Base-by-base conservation (phyloP, 176 grass and related monocot species). In the Hsuehochloa calcarea region DNA sequence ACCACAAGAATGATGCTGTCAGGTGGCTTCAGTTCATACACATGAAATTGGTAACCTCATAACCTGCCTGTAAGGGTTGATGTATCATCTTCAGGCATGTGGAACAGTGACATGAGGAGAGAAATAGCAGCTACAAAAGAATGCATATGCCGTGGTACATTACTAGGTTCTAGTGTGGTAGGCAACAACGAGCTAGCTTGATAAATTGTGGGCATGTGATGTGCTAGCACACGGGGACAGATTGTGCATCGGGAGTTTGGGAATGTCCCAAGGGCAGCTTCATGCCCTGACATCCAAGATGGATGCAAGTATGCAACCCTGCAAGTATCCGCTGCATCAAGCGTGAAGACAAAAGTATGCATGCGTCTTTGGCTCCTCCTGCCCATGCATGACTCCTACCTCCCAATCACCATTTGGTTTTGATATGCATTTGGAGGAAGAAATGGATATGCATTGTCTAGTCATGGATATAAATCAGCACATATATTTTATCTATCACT, bases 251-350 rank as follows among this genome's bases (percentile, higher is more conserved):
- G 29, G 40, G 29, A 64, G 17, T 50, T 70, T 84, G 84, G 77
- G 51, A 7, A 45, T 34, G 39, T 85, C 68, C 75, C 52, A 60
- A 72, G 34, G 73, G 74, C 73, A 68, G 73, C 38, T 43, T 69
- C 50, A 27, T 15, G 66, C 43, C 54, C 63, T 72, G 29, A 55
- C 41, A 4, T 65, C n/a, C 17, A 63, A 65, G 85, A 79, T 78
- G 31, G 44, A 79, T 59, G 74, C 25, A 61, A 19, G 49, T 17
- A 43, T 80, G 87, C 70, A 89, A 68, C 39, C 72, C 66, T 79
- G 62, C 76, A 75, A 85, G 50, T 46, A 75, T 85, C 61, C 82
- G 62, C 69, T 68, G 82, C 82, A 75, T 74, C 87, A 12, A 7
- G 82, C 15, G 61, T 49, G 67, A 58, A 55, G 64, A 79, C 58